phyloP scores from a whole-genome alignment of 2,329 filamentous ascomycete species.

The Penicillium brasilianum region DNA sequence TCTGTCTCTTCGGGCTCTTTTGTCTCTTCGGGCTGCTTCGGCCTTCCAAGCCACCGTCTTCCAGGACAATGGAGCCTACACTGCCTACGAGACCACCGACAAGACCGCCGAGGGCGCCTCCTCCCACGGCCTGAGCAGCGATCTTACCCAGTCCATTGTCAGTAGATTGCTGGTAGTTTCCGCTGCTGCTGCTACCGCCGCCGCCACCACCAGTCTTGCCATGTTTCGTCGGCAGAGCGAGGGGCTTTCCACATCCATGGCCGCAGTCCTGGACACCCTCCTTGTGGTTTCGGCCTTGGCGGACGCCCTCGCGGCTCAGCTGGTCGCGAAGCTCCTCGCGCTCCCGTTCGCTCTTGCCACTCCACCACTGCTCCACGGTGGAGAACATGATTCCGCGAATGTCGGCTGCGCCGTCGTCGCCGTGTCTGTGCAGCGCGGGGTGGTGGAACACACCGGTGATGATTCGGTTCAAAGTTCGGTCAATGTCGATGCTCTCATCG shows the following conservation, averaged over 20 bases:
- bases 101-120: slow-evolving; percentile 70
- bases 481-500: slow-evolving; percentile 71
- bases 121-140: slow-evolving; percentile 65
- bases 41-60: slow-evolving; percentile 47
- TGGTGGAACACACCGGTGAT: slow-evolving; percentile 85
- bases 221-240: slow-evolving; percentile 71
- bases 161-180: slow-evolving; percentile 23
- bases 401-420: slow-evolving; percentile 71
- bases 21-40: slow-evolving; percentile 4
- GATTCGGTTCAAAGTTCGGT: slow-evolving; percentile 74
- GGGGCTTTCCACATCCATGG: slow-evolving; percentile 80
- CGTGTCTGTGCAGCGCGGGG: slow-evolving; percentile 74
- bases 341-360: slow-evolving; percentile 64
- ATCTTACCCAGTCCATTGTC: slow-evolving; percentile 53
- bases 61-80: slow-evolving; percentile 66
- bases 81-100: slow-evolving; percentile 69
- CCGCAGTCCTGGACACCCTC: slow-evolving; percentile 82
- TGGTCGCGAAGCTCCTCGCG: slow-evolving; percentile 72
- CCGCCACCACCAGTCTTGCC: slow-evolving; percentile 24
- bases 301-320: slow-evolving; percentile 78
- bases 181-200: slow-evolving; percentile 23
- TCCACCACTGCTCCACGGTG: slow-evolving; percentile 86
- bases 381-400: slow-evolving; percentile 78
- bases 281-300: slow-evolving; percentile 81
- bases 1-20: slow-evolving; percentile 19